Base-by-base conservation (phyloP, 495 filamentous ascomycete species). In the Penicillium parvum region DNA sequence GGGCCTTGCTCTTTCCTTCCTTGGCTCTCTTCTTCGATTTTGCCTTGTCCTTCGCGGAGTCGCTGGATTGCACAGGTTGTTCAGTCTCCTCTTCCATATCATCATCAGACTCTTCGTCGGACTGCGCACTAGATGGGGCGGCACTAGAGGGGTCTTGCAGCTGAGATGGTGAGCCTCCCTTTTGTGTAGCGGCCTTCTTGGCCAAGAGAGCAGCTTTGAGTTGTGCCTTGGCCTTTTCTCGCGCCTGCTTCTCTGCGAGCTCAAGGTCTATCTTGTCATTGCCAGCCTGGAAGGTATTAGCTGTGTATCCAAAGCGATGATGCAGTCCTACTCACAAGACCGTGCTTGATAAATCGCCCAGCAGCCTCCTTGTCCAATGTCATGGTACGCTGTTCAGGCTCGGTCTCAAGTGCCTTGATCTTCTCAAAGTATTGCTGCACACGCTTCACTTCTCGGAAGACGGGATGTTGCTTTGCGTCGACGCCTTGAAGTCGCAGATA, bases 351-450 rank as follows among this genome's bases (percentile, higher is more conserved):
- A 47, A 98, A 87, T 41, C 92, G 75, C 17, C 72, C 74, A 19
- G 87, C 89, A 19, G 88, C 92, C 40, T 76, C 73, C 53, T 86
- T 95, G 53, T 98, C 85, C 16, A 98, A 67, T 5, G 63, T 78
- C 55, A 78, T 66, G 16, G 76, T 74, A 45, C 78, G 74, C 38
- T 74, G 71, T 32, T 73, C 71, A 0, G 77, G 66, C 21, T 64
- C 66, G 1, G 50, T 64, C 57, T 86, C 79, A 37, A 78, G 65
- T 22, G 58, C 64, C 58, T 94, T 85, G 54, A 96, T 90, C 69
- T 97, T 98, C n/a, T 80, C 79, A 56, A 94, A 90, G 64, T 96
- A 96, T 60, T 90, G 84, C 59, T 78, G 87, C 37, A 96, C 83
- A 35, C 92, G 79, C 4, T 78, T 81, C 40, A 98, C 73, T 69